Evolutionary conservation across 139 green algal species (phyloP), one percentile per base, ranked within the genome.

Genomic region (Dunaliella primolecta): DNA sequence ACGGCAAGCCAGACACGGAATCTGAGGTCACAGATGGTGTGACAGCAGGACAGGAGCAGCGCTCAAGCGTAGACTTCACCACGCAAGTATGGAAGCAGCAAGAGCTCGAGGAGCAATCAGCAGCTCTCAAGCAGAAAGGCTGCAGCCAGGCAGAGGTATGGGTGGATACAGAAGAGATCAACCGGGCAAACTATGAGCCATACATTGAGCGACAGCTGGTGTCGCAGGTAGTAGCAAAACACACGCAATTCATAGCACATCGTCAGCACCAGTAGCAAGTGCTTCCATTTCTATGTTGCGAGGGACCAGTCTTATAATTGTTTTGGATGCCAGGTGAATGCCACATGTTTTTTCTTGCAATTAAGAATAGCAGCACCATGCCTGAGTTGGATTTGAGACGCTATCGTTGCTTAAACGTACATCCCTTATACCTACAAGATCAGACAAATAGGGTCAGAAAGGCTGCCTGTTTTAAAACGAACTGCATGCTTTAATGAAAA

Each of bases 131-230:
- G 46, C 29, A 36, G 32, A 34, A 74, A 30, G 46, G 7, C 32
- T 29, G 11, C 72, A 31, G 1, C 24, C 25, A 81, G 2, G 75
- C 15, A 33, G 64, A 29, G 3, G 80, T 33, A 32, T 24, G 78
- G 25, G 35, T 86, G 30, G 27, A 84, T 0, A 78, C 86, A 0
- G 30, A 64, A 34, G 85, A 84, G 35, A 74, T 91, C 31, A 71
- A 74, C 23, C 79, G 85, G 76, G 80, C 89, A 21, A 23, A 75
- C 11, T 46, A 78, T 30, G 84, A 91, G 77, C 35, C 80, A 0
- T 76, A 88, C 36, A 92, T 93, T 71, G 89, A 94, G 84, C 46
- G 77, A 38, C 75, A 81, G 78, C 78, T 94, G 83, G 86, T 94
- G 64, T 57, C 36, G n/a, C 37, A 84, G 46, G 87, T 94, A 36